These are phyloP conservation scores for Claviceps sp. DNA, from an alignment of 2,329 filamentous ascomycete species.

Conservation along the genomic window DNA sequence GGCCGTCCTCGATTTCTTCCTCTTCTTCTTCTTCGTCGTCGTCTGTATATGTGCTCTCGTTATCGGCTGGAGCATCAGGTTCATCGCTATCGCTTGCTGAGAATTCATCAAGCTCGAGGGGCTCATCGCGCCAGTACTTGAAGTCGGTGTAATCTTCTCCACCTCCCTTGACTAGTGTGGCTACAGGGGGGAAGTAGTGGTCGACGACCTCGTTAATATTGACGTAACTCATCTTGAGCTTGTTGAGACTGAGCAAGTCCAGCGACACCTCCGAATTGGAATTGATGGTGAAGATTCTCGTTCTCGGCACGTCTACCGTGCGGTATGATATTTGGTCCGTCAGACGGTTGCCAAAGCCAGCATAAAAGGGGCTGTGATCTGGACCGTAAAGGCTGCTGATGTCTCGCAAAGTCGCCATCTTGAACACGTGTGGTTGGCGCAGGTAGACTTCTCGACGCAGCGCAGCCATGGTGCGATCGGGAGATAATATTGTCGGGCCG, in stretches of 20 bases:
- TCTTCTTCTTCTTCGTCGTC: conserved; percentile 28
- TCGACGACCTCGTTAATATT: conserved; percentile 96
- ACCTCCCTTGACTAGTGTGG: conserved; percentile 72
- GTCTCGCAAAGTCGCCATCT: conserved; percentile 94
- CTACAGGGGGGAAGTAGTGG: conserved; percentile 92
- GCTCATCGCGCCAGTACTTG: conserved; percentile 83
- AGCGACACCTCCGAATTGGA: conserved; percentile 91
- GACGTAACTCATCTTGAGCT: conserved; percentile 92
- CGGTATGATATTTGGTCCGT: conserved; percentile 95
- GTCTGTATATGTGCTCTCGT: conserved; percentile 30
- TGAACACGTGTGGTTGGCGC: conserved; percentile 95
- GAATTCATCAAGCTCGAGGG: conserved; percentile 78
- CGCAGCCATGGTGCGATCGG: conserved; percentile 88
- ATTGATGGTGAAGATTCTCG: conserved; percentile 96
- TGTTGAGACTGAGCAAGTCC: conserved; percentile 80
- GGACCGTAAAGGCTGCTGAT: conserved; percentile 78
- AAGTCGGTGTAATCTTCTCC: conserved; percentile 96
- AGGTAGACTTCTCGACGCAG: conserved; percentile 86
- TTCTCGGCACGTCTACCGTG: conserved; percentile 87
- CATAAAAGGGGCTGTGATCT: conserved; percentile 77
- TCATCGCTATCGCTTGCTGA: conserved; percentile 63
- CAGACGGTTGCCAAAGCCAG: conserved; percentile 89
- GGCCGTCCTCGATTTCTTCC: conserved; percentile 23
- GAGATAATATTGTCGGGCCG: conserved; percentile 88
- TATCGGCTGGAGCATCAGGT: conserved; percentile 34